Evolutionary conservation across 2,329 filamentous ascomycete genomes (phyloP).

Genomic region (Cladosporium sp.): DNA sequence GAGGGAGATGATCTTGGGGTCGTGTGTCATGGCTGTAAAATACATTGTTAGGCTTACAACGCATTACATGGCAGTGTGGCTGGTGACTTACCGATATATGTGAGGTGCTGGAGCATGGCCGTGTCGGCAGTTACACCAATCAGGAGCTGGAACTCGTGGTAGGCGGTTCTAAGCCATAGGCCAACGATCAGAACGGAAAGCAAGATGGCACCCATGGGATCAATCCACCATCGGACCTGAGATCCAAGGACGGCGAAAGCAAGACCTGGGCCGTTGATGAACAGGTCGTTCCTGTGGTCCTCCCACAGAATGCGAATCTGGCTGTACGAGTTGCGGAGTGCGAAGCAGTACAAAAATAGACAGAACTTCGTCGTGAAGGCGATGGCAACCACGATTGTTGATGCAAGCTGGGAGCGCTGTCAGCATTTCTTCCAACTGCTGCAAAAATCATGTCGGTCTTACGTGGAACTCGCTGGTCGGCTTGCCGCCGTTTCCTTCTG

Average conservation of each 20-base stretch:
- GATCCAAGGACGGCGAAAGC: conserved; percentile 85
- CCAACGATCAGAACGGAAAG: conserved; percentile 72
- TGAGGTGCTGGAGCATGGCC: conserved; percentile 86
- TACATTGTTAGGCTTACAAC: not conserved
- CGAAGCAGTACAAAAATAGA: conserved; percentile 90
- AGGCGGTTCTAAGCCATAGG: conserved; percentile 82
- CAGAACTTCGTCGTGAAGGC: conserved; percentile 80
- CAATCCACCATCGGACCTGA: conserved; percentile 90
- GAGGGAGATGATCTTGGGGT: conserved; percentile 72
- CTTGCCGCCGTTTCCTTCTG: conserved; percentile 43
- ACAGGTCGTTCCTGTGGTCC: conserved; percentile 94
- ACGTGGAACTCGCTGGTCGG: conserved; percentile 17
- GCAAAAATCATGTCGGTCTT: not conserved
- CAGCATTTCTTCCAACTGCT: not conserved
- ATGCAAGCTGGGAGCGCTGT: conserved; percentile 53
- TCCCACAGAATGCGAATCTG: conserved; percentile 93
- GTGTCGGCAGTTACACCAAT: conserved; percentile 85
- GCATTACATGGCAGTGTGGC: not conserved
- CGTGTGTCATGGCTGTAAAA: conserved; percentile 70
- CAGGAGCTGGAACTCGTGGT: conserved; percentile 82
- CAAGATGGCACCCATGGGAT: conserved; percentile 84
- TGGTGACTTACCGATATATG: conserved; percentile 68
- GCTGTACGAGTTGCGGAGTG: conserved; percentile 82
- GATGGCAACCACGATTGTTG: conserved; percentile 76
- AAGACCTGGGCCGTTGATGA: conserved; percentile 88